Evolutionary conservation across 441 rosid species (phyloP), one percentile per base, ranked within the genome.

Genomic region (Breynia disticha): DNA sequence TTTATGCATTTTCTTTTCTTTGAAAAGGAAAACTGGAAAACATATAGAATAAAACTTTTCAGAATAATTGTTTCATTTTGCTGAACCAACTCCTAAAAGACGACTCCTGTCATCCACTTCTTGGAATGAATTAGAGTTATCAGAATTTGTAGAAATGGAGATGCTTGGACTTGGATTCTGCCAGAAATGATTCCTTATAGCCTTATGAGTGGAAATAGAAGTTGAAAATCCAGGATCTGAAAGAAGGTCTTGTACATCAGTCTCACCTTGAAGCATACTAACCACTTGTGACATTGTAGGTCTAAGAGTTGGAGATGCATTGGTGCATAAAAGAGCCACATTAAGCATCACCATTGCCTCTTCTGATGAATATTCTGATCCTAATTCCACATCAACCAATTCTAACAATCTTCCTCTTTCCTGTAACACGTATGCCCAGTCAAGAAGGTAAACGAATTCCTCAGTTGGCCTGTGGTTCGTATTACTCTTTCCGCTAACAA

Each of bases 241-340:
- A 46, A 87, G 76, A 55, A 85, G 67, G 57, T 90, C 93, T 72
- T 83, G 85, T 64, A 90, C 70, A 0, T 78, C 81, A 12, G 95
- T 87, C 75, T 66, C 72, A 48, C 96, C 95, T 55, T 87, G 85
- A 10, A 90, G 76, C 74, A 87, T 82, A 72, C 93, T 87, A 57
- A 87, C 95, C 11, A 82, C 90, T 70, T 81, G 96, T 16, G 96
- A 81, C 95, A 85, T 90, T 24, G 75, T 74, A 21, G 95, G 95
- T 66, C 98, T 78, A 19, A 91, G 74, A 0, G 90, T 82, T 14
- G 96, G 96, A 12, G 96, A 79, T 1, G 90, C 90, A 46, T 83
- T 80, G 19, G 95, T 82, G 68, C 96, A 85, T 64, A 83, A 60
- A 22, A 90, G 74, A 14, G 93, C 86, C 55, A 83, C 95, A 49